These are phyloP conservation scores for Xerocomellus intermedius DNA, from an alignment of 768 basidiomycete genomes.

Conservation along the genomic window DNA sequence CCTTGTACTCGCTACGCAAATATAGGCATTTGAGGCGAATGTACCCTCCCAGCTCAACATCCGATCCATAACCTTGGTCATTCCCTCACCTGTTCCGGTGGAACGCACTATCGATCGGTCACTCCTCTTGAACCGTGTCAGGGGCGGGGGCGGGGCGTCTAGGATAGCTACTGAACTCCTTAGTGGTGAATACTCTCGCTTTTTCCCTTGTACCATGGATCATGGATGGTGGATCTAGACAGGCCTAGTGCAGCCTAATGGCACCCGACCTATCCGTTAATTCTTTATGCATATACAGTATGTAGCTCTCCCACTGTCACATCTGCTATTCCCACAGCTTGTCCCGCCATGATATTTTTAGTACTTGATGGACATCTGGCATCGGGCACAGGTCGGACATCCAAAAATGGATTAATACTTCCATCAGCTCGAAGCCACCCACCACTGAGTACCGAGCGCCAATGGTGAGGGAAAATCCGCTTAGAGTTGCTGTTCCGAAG, in stretches of 20 bases:
- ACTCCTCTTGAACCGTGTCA: neutral
- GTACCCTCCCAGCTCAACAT: slow-evolving; percentile 45
- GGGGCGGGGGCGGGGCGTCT: neutral
- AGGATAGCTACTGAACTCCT: neutral
- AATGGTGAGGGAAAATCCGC: too few species aligned
- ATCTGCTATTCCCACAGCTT: too few species aligned
- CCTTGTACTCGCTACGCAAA: slow-evolving; percentile 78
- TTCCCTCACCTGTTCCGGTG: neutral
- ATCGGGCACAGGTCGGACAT: too few species aligned
- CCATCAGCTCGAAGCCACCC: too few species aligned
- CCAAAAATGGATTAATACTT: too few species aligned
- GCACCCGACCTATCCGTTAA: neutral
- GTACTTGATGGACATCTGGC: too few species aligned
- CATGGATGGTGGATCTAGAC: neutral
- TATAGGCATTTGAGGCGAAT: slow-evolving; percentile 77
- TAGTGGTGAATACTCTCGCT: neutral
- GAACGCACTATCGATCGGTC: neutral
- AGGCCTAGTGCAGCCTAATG: neutral
- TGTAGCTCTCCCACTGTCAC: neutral
- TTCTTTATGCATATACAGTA: neutral
- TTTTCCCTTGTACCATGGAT: neutral
- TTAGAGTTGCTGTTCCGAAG: too few species aligned
- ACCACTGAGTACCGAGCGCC: too few species aligned
- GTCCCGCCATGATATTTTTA: too few species aligned
- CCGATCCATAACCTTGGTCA: slow-evolving; percentile 6